Base-by-base conservation (phyloP, 202 grass and related monocot species). In the Dendrocalamus latiflorus region DNA sequence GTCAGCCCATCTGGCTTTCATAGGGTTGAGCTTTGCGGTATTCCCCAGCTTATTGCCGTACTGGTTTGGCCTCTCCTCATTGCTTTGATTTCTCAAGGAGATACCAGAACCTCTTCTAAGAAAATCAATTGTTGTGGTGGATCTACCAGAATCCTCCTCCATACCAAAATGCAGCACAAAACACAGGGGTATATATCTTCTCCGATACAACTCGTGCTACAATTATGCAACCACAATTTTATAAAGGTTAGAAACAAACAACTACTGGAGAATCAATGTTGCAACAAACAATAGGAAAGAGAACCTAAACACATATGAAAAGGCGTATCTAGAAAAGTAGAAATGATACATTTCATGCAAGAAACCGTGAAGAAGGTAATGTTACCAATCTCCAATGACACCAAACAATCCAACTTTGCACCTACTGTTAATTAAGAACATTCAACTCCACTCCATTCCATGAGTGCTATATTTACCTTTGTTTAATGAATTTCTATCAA, bases 1-100 rank as follows among this genome's bases (percentile, higher is more conserved):
- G 63, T 44, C 93, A 86, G 68, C 67, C 58, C 86, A 82, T 47
- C 75, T 80, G n/a, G n/a, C n/a, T n/a, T n/a, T n/a, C n/a, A n/a
- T n/a, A n/a, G n/a, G n/a, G n/a, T n/a, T n/a, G n/a, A n/a, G n/a
- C n/a, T n/a, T n/a, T n/a, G n/a, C n/a, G n/a, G n/a, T n/a, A n/a
- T n/a, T n/a, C n/a, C n/a, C n/a, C n/a, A n/a, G n/a, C n/a, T n/a
- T n/a, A n/a, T n/a, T n/a, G n/a, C n/a, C n/a, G n/a, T n/a, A n/a
- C n/a, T n/a, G n/a, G n/a, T n/a, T n/a, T n/a, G n/a, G n/a, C n/a
- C n/a, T n/a, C n/a, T n/a, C n/a, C n/a, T n/a, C n/a, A n/a, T n/a
- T n/a, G n/a, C n/a, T n/a, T n/a, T n/a, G n/a, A n/a, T n/a, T n/a
- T n/a, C n/a, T n/a, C n/a, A n/a, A n/a, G n/a, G n/a, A n/a, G n/a